Evolutionary conservation across 2,329 filamentous ascomycete genomes (phyloP).

Genomic region (Pseudogymnoascus sp.): DNA sequence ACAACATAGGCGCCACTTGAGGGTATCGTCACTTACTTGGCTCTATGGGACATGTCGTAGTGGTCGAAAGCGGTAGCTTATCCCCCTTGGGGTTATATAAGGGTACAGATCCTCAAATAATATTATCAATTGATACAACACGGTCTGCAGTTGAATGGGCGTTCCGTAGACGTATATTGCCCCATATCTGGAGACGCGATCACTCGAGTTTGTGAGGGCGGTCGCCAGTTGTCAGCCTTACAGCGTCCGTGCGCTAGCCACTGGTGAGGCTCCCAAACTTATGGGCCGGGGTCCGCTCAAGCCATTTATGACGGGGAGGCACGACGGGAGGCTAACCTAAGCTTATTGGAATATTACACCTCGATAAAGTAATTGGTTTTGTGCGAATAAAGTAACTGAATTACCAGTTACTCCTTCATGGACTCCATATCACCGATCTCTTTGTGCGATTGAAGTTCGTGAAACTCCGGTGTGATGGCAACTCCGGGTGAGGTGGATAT

Average conservation of each 20-base stretch:
- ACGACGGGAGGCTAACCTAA: not conserved
- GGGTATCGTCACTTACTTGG: not conserved
- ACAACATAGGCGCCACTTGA: not conserved
- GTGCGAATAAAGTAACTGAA: not conserved
- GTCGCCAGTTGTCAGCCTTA: slow-evolving; percentile 8
- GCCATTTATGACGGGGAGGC: not conserved
- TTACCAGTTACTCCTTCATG: not conserved
- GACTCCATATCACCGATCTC: slow-evolving; percentile 4
- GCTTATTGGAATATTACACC: not conserved
- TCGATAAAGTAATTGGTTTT: not conserved
- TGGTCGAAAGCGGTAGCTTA: slow-evolving; percentile 7
- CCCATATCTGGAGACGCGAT: slow-evolving; percentile 6
- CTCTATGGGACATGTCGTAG: slow-evolving; percentile 9
- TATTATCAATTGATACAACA: slow-evolving; percentile 5
- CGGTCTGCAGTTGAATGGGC: not conserved
- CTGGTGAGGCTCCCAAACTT: slow-evolving; percentile 4
- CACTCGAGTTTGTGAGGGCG: slow-evolving; percentile 5
- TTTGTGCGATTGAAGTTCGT: slow-evolving; percentile 3
- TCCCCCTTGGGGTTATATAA: slow-evolving; percentile 8
- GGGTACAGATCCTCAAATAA: not conserved
- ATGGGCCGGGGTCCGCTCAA: not conserved
- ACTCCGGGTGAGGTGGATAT: slow-evolving; percentile 46
- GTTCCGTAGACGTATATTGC: not conserved
- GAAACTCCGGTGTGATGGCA: slow-evolving; percentile 30
- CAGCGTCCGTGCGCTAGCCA: slow-evolving; percentile 4